Evolutionary conservation across 192 early-diverging fungal species (phyloP), one percentile per base, ranked within the genome.

Genomic region (Helicostylum pulchrum): DNA sequence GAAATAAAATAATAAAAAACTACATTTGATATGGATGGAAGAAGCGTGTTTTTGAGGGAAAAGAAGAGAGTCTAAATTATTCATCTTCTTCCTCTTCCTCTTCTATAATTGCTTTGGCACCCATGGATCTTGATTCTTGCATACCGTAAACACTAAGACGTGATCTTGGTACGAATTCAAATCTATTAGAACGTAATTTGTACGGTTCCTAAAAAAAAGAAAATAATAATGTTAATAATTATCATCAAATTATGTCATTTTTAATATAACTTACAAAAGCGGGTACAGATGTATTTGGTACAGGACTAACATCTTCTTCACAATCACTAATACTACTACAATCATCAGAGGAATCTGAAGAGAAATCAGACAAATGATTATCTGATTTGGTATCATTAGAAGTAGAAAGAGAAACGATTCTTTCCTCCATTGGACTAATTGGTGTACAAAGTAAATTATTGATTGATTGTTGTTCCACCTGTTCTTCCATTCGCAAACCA

Each of bases 21-120:
- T 14, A 17, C 17, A 19, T 48, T 14, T 14, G 4, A 48, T 19
- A 48, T 14, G 17, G 8, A 48, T 48, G 17, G n/a, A 47, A 3
- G 12, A 15, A 17, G 46, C 4, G 12, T 15, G 46, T 48, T 14
- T 48, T 48, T 26, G 26, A 26, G 26, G 26, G 2, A 26, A 26
- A 26, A 26, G 2, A 26, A 26, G 26, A 26, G 14, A 17, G 1
- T 48, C 15, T 48, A 48, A 17, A 48, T 48, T 48, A 19, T 52
- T 73, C 71, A 47, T 73, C 71, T 31, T 73, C 71, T 45, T 73
- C 71, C 51, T 72, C 71, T 64, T 73, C 71, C 21, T 67, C 58
- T 60, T 67, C 67, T 17, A 61, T 48, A 52, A 67, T 73, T 36
- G 47, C 32, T 8, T 36, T 55, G 49, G 64, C 53, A 14, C 50